phyloP scores from a whole-genome alignment of 306 rosid species.

The Arachis stenosperma region DNA sequence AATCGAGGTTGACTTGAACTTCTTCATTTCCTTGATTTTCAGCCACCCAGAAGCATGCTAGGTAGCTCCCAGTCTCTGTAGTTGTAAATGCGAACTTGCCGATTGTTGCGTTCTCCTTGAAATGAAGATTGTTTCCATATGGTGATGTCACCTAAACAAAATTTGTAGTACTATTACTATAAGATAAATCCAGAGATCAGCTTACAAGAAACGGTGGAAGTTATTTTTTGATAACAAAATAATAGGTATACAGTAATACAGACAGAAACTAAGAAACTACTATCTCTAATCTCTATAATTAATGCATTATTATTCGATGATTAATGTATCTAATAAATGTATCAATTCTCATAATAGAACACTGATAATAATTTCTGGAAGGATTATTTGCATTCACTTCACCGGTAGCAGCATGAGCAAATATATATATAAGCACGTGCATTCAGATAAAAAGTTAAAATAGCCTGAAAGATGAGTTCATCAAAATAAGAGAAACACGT shows the following conservation, averaged over 20 bases:
- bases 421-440: background rate
- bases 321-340: no score
- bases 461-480: background rate
- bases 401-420: background rate
- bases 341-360: no score
- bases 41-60: slow-evolving; percentile 75
- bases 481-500: background rate
- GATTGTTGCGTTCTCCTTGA: slow-evolving; percentile 51
- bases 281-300: no score
- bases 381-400: no score
- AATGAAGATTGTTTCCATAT: slow-evolving; percentile 68
- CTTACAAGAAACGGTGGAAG: slow-evolving; percentile 11
- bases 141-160: slow-evolving; percentile 78
- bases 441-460: background rate
- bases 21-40: slow-evolving; percentile 41
- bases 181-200: background rate
- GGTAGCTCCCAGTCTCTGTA: slow-evolving; percentile 78
- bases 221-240: background rate
- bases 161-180: background rate
- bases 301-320: no score
- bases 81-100: slow-evolving; percentile 88
- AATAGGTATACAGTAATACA: background rate
- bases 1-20: slow-evolving; percentile 68
- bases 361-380: no score
- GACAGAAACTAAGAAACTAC: background rate